phyloP scores from a whole-genome alignment of 495 filamentous ascomycete species.

The Chaetomium fimeti region DNA sequence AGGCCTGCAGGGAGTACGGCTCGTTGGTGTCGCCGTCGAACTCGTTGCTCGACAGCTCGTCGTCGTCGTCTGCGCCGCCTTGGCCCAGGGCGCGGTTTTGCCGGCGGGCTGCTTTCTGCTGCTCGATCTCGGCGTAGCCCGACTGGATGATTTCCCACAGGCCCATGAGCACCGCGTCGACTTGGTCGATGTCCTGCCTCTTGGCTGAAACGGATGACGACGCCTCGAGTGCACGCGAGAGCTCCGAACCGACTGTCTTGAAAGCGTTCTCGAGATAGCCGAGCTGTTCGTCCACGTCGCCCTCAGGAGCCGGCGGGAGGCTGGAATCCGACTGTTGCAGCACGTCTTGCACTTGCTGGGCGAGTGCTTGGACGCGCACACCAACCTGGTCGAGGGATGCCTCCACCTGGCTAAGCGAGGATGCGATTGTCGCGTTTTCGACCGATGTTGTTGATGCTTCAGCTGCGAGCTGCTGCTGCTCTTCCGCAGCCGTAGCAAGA shows the following conservation, averaged over 20 bases:
- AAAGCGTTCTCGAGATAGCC: constrained; percentile 43
- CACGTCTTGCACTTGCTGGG: constrained; percentile 35
- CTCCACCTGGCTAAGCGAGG: constrained; percentile 22
- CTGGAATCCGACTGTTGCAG: constrained; percentile 31
- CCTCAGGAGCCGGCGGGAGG: constrained; percentile 33
- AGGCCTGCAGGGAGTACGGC: constrained; percentile 63
- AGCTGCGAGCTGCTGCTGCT: constrained; percentile 25
- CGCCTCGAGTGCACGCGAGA: constrained; percentile 34
- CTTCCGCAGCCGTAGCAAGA: constrained; percentile 33
- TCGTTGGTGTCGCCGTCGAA: constrained; percentile 50
- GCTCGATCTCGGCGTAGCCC: constrained; percentile 58
- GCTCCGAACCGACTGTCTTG: constrained; percentile 34
- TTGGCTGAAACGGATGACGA: constrained; percentile 29
- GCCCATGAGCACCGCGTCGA: constrained; percentile 60
- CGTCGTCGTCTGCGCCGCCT: constrained; percentile 43
- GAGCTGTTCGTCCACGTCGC: constrained; percentile 41
- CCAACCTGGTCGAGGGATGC: constrained; percentile 29
- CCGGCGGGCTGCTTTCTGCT: constrained; percentile 52
- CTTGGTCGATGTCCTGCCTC: constrained; percentile 51
- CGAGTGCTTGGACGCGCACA: constrained; percentile 35
- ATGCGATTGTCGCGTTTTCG: constrained; percentile 6
- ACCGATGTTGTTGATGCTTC: constrained; percentile 22
- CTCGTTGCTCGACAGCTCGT: constrained; percentile 51
- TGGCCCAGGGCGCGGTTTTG: constrained; percentile 44
- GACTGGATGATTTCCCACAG: constrained; percentile 71